Evolutionary conservation across 768 basidiomycete genomes (phyloP).

Genomic region (Xerocomellus chrysenteron): DNA sequence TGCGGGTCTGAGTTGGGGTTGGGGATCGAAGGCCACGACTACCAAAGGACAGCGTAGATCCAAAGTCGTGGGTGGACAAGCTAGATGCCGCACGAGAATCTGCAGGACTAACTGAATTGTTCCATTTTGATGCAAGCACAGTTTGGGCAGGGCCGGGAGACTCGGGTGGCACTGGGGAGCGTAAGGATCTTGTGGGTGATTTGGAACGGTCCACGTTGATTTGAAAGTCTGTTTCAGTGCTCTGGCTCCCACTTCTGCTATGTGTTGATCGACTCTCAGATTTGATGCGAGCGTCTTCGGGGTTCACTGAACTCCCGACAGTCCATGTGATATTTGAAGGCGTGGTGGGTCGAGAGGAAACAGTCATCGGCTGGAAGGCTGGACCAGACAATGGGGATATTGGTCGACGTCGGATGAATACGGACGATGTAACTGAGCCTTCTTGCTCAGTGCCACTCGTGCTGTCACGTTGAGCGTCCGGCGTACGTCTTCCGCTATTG

Average conservation of each 20-base stretch:
- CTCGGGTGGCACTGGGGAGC: slow-evolving; percentile 59
- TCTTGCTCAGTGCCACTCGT: slow-evolving; percentile 40
- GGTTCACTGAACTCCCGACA: slow-evolving; percentile 33
- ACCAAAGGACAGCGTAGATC: slow-evolving; percentile 43
- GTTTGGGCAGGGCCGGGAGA: slow-evolving; percentile 48
- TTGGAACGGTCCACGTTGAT: slow-evolving; percentile 36
- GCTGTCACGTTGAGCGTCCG: slow-evolving; percentile 48
- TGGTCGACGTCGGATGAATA: slow-evolving; percentile 59
- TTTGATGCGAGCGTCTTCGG: slow-evolving; percentile 33
- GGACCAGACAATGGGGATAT: slow-evolving; percentile 68
- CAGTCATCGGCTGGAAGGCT: slow-evolving; percentile 58
- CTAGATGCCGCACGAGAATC: slow-evolving; percentile 47
- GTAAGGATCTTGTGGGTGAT: slow-evolving; percentile 46
- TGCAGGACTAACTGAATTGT: slow-evolving; percentile 31
- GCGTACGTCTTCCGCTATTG: slow-evolving; percentile 64
- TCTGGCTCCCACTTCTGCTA: slow-evolving; percentile 60
- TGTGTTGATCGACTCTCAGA: slow-evolving; percentile 38
- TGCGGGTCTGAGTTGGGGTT: slow-evolving; percentile 68
- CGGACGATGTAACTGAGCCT: slow-evolving; percentile 48
- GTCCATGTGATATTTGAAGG: slow-evolving; percentile 82
- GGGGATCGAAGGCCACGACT: slow-evolving; percentile 52
- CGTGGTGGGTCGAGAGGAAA: slow-evolving; percentile 52
- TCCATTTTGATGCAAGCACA: slow-evolving; percentile 21
- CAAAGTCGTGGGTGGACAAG: slow-evolving; percentile 49
- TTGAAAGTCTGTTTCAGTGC: slow-evolving; percentile 35